Evolutionary conservation across 768 basidiomycete genomes (phyloP).

Genomic region (Boletus vinaceobasis): DNA sequence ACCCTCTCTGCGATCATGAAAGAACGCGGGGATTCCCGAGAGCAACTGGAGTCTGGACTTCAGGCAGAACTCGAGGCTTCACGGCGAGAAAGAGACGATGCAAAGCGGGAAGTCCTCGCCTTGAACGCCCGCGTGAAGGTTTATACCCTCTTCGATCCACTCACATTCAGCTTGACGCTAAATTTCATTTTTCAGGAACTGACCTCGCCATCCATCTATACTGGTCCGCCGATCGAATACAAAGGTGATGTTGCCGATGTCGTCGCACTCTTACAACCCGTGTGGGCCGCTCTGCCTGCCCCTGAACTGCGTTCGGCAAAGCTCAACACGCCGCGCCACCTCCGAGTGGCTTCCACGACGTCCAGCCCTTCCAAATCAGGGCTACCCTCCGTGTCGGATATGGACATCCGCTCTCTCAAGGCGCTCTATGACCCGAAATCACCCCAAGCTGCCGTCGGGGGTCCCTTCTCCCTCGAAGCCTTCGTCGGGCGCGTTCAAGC

Average conservation of each 20-base stretch:
- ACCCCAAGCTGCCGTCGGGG: conserved; percentile 28
- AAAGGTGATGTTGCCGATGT: conserved; percentile 51
- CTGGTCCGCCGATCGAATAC: conserved; percentile 29
- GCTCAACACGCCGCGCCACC: conserved; percentile 45
- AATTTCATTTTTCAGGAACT: conserved; percentile 21
- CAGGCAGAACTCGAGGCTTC: conserved; percentile 56
- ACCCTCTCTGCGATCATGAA: conserved; percentile 45
- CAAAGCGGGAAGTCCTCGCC: conserved; percentile 38
- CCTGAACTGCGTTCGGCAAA: conserved; percentile 76
- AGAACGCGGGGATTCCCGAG: conserved; percentile 38
- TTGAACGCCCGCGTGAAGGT: conserved; percentile 42
- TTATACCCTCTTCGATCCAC: neutral
- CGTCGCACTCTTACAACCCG: conserved; percentile 58
- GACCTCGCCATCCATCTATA: conserved; percentile 20
- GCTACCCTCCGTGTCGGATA: conserved; percentile 64
- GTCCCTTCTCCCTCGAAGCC: conserved; percentile 64
- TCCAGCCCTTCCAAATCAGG: conserved; percentile 34
- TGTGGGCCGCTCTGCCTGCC: conserved; percentile 84
- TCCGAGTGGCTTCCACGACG: conserved; percentile 46
- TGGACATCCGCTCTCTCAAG: conserved; percentile 87
- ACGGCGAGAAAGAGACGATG: conserved; percentile 49
- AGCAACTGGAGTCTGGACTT: conserved; percentile 51
- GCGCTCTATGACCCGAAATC: conserved; percentile 57
- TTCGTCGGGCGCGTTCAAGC: conserved; percentile 78
- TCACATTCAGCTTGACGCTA: neutral